Evolutionary conservation across 345 rosid genomes (phyloP).

Genomic region (Pistacia integerrima): DNA sequence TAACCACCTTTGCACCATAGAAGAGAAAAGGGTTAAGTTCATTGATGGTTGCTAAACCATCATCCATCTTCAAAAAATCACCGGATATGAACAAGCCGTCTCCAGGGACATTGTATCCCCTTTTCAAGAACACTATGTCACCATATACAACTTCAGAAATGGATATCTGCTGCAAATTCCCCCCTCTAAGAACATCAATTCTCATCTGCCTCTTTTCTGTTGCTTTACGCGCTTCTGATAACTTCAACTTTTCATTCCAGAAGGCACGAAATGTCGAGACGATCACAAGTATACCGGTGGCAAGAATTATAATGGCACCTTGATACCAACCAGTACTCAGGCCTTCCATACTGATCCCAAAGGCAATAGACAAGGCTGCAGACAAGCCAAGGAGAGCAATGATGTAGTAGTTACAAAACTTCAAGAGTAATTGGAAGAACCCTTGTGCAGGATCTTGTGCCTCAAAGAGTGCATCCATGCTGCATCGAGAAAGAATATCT

Average conservation of each 20-base stretch:
- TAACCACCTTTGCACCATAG: slow-evolving; percentile 16
- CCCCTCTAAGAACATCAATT: slow-evolving; percentile 2
- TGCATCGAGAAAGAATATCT: not conserved
- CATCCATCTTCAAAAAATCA: not conserved
- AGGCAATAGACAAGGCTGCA: not conserved
- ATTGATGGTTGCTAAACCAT: not conserved
- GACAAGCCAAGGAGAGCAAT: not conserved
- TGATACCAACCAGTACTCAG: slow-evolving; percentile 9
- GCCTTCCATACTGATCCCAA: slow-evolving; percentile 2
- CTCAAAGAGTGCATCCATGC: not conserved
- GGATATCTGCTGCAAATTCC: not conserved
- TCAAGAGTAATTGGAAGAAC: not conserved
- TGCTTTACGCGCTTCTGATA: not conserved
- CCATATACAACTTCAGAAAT: slow-evolving; percentile 7
- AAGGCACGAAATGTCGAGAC: not conserved
- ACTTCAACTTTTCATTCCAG: not conserved
- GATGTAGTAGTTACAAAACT: not conserved
- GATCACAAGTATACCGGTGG: not conserved
- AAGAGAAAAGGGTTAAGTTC: not conserved
- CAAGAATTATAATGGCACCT: not conserved
- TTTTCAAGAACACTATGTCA: slow-evolving; percentile 5
- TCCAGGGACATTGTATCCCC: slow-evolving; percentile 9
- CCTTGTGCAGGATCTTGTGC: not conserved
- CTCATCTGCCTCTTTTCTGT: not conserved
- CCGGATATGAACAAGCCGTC: slow-evolving; percentile 13